Evolutionary conservation across 352 stramenopile species (phyloP), one percentile per base, ranked within the genome.

Genomic region (Blastocystis sp.): DNA sequence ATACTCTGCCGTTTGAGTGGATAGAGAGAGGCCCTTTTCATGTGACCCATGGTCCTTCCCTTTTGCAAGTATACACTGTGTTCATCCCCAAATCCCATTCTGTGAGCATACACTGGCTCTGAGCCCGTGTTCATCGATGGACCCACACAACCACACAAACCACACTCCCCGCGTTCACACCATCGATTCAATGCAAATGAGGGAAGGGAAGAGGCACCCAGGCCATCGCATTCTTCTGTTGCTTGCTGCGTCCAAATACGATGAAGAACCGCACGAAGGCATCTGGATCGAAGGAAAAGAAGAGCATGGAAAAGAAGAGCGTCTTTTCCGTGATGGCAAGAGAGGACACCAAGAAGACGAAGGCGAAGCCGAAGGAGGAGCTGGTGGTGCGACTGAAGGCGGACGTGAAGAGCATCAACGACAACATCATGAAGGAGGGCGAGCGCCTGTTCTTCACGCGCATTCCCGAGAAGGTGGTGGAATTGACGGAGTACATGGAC

Each of bases 371-470:
- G 14, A 43, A 21, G 45, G 21, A 21, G n/a, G 65, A 87, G 10
- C 43, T 71, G 10, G 61, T 60, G 10, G 62, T 60, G 43, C 59
- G 71, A 42, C 71, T 81, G 14, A 81, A 81, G 48, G n/a, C 21
- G 14, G 77, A 87, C 45, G 65, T 87, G 0, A 87, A 78, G n/a
- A 34, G 17, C 38, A 87, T 87, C 24, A 87, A 87, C n/a, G 61
- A 87, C 43, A 77, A 59, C 10, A 57, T 87, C 42, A 69, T 76
- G 77, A 81, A 74, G 28, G 77, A 87, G 28, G 77, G 77, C 19
- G 77, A 87, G 40, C 34, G 43, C 24, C 1, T 77, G 77, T 87
- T 87, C 43, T 87, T 77, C 48, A 69, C 61, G 17, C 62, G 62
- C 38, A 45, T 87, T 10, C 77, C 77, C 21, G 34, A 87, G 48